Base-by-base conservation (phyloP, 1,139 yeast species). In the Sugiyamaella pinicola region DNA sequence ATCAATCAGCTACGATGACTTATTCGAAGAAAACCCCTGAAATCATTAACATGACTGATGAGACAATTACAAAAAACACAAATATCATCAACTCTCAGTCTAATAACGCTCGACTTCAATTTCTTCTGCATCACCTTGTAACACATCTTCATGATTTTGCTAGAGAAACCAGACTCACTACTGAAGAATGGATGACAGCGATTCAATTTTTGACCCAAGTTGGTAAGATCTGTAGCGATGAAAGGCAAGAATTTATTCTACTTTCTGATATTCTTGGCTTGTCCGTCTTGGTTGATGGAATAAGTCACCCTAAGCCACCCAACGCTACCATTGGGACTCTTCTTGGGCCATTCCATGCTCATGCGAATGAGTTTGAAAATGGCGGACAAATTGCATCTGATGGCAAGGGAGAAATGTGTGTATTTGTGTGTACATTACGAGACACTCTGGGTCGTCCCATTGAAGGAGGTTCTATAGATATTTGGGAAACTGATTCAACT, bases 271-370 rank as follows among this genome's bases (percentile, higher is more conserved):
- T 65, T 1, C 57, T 70, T 37, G 74, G 74, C 0, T 59, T 70
- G 37, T 69, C 72, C 1, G 70, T 69, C 4, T 61, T 70, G 38
- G 74, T 70, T 26, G 74, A 70, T 52, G 62, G 63, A 29, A 56
- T 70, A 18, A 65, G 71, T 19, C 71, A 70, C 54, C 72, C 72
- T 10, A 70, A 70, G 54, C 71, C 73, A 10, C 52, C 60, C 10
- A 56, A 60, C 49, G 74, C 72, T 8, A 70, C 72, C 3, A 58
- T 63, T 46, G 73, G 73, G 7, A 69, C 73, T 2, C 63, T 69
- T 31, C 61, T 69, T 38, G 73, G 73, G 2, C 74, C 74, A 10
- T 70, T 70, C 60, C 73, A 70, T 49, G 67, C 74, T 7, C 72
- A 70, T 40, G 73, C 74, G 26, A 64, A 57, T 33, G 61, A 54